phyloP scores from a whole-genome alignment of 148 eudicot species.

The Cornus suecica region DNA sequence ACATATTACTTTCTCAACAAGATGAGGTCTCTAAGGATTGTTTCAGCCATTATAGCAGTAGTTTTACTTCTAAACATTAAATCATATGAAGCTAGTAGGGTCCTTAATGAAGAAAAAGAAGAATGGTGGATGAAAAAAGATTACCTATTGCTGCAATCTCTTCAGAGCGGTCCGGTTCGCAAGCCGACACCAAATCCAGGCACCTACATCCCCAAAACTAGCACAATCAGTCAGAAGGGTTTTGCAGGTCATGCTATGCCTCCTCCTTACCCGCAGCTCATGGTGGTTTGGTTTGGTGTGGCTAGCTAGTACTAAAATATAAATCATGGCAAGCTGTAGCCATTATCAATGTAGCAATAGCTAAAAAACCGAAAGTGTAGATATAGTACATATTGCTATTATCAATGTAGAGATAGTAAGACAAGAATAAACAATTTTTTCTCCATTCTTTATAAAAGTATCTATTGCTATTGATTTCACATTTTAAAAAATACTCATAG shows the following conservation, averaged over 20 bases:
- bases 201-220: background rate
- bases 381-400: too few relatives aligned
- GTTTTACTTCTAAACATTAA: background rate
- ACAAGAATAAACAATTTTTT: too few relatives aligned
- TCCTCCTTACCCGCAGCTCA: background rate
- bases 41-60: background rate
- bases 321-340: background rate
- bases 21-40: background rate
- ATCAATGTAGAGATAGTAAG: too few relatives aligned
- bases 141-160: constrained; percentile 1
- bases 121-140: background rate
- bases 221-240: constrained; percentile 6
- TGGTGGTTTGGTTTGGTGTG: background rate
- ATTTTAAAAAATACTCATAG: too few relatives aligned
- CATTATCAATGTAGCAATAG: background rate
- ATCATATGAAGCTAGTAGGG: background rate
- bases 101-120: too few relatives aligned
- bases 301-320: background rate
- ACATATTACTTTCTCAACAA: background rate
- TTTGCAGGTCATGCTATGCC: background rate
- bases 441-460: too few relatives aligned
- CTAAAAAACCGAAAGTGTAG: too few relatives aligned
- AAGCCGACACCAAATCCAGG: background rate
- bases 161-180: background rate
- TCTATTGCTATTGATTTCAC: too few relatives aligned